Conservation (phyloP, 768 basidiomycete species). For the Lactifluus volemus region DNA sequence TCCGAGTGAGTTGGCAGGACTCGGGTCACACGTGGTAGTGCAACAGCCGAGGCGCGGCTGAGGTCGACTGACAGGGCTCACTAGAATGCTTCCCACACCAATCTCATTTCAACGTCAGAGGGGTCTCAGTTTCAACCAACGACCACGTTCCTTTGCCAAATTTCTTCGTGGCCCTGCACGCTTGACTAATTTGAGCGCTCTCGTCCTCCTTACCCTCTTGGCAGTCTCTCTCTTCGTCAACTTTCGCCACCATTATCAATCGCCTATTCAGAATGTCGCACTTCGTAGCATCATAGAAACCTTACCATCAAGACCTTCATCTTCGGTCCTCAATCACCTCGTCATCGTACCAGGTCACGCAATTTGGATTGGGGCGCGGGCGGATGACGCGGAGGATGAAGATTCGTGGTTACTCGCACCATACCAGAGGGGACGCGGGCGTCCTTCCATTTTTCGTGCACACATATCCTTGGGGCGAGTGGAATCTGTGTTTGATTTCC, state of each 20-base stretch:
- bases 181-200: constrained; percentile 65
- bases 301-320: background rate
- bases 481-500: no score
- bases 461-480: constrained; percentile 72
- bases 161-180: constrained; percentile 32
- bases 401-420: constrained; percentile 75
- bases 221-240: constrained; percentile 53
- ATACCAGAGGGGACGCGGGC: constrained; percentile 64
- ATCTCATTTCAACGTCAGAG: no score
- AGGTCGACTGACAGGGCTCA: no score
- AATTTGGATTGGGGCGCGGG: constrained; percentile 60
- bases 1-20: no score
- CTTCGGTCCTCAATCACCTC: constrained; percentile 50
- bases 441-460: constrained; percentile 62
- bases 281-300: constrained; percentile 9
- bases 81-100: no score
- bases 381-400: constrained; percentile 46
- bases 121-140: background rate
- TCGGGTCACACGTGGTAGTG: no score
- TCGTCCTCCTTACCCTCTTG: constrained; percentile 39
- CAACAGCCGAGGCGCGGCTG: no score
- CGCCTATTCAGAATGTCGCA: constrained; percentile 16
- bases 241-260: constrained; percentile 33
- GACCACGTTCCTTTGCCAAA: background rate
- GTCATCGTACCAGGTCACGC: constrained; percentile 90